Evolutionary conservation across 1,139 yeast genomes (phyloP).

Genomic region (Suhomyces maxii): DNA sequence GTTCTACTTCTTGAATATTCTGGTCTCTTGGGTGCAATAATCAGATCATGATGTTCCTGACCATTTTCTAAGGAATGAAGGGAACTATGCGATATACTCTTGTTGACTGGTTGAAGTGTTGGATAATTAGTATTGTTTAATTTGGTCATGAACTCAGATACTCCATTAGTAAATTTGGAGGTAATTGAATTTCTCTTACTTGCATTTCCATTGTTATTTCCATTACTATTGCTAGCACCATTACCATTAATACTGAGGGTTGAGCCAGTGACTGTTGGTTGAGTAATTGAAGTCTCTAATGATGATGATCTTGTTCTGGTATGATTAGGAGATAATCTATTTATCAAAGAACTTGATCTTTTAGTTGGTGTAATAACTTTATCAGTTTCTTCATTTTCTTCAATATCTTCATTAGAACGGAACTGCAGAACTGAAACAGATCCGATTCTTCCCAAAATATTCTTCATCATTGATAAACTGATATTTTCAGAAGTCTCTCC

Average conservation of each 20-base stretch:
- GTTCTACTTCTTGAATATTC: slow-evolving; percentile 35
- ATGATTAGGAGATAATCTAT: slow-evolving; percentile 34
- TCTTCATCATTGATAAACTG: slow-evolving; percentile 34
- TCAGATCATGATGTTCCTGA: slow-evolving; percentile 14
- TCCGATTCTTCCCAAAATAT: slow-evolving; percentile 36
- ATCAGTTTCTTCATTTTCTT: slow-evolving; percentile 6
- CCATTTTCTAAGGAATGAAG: slow-evolving; percentile 35
- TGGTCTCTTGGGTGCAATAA: slow-evolving; percentile 19
- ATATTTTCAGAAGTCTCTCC: slow-evolving; percentile 17
- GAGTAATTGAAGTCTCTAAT: slow-evolving; percentile 20
- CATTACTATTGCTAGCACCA: neutral
- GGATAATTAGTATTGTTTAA: slow-evolving; percentile 24
- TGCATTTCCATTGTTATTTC: slow-evolving; percentile 2
- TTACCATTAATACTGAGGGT: neutral
- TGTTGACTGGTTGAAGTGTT: slow-evolving; percentile 12
- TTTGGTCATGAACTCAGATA: slow-evolving; percentile 46
- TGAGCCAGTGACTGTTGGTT: neutral
- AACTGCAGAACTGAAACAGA: slow-evolving; percentile 28
- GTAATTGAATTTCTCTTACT: slow-evolving; percentile 36
- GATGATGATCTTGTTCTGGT: slow-evolving; percentile 43
- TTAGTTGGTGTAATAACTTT: slow-evolving; percentile 15
- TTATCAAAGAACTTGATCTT: slow-evolving; percentile 30
- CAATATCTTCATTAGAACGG: slow-evolving; percentile 9
- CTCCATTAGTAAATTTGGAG: slow-evolving; percentile 42
- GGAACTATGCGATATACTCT: slow-evolving; percentile 30